A percentile compares a stretch with the other conserved stretches of the same genome.
These are phyloP conservation scores for Aspergillus sp. DNA, from an alignment of 2,329 filamentous ascomycete species.

Conservation along the genomic window DNA sequence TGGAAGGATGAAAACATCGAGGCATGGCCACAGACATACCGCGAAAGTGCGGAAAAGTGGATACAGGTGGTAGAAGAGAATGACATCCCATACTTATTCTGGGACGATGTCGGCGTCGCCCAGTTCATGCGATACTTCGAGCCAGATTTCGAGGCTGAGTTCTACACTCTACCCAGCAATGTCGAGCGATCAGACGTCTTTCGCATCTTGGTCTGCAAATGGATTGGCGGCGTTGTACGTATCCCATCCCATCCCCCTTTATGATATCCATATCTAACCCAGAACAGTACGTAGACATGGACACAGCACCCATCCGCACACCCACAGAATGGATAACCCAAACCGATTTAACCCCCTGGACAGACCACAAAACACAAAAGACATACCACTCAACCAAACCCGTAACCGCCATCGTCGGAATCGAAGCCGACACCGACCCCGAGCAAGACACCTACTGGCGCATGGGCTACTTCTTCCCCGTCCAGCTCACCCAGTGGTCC, in stretches of 20 bases:
- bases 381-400: conserved; percentile 21
- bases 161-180: conserved; percentile 22
- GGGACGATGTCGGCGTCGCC: conserved; percentile 32
- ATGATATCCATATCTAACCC: background rate
- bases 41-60: conserved; percentile 30
- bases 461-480: conserved; percentile 33
- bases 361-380: conserved; percentile 22
- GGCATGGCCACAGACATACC: conserved; percentile 26
- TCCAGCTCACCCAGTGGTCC: conserved; percentile 36
- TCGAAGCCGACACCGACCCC: conserved; percentile 32
- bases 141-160: conserved; percentile 22
- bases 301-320: conserved; percentile 29
- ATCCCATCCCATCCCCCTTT: accelerated
- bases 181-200: conserved; percentile 35
- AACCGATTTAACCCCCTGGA: conserved; percentile 28
- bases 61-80: conserved; percentile 20
- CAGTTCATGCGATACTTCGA: conserved; percentile 28
- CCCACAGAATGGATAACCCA: conserved; percentile 28
- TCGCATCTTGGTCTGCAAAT: conserved; percentile 32
- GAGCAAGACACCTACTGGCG: conserved; percentile 31
- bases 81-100: conserved; percentile 35
- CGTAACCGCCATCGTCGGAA: conserved; percentile 28
- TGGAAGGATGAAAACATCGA: conserved; percentile 30
- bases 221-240: conserved; percentile 22
- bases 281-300: conserved; percentile 32